Conservation (phyloP, 495 filamentous ascomycete genomes). For the Penicillium soppii region DNA sequence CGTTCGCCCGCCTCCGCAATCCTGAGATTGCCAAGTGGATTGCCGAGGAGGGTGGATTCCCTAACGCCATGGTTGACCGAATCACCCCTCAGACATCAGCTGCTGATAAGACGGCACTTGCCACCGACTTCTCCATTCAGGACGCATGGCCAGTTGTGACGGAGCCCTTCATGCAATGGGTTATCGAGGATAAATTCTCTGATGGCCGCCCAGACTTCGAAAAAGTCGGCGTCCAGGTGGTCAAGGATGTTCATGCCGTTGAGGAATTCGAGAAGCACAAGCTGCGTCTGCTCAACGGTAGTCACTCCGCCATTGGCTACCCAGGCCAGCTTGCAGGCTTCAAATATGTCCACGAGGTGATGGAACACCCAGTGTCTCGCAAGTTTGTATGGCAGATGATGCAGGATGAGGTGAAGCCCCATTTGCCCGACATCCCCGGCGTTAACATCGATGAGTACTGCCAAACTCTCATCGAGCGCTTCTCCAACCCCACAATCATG, state of each 20-base stretch:
- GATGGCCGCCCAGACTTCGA: conserved; percentile 48
- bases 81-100: conserved; percentile 47
- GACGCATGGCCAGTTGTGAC: conserved; percentile 50
- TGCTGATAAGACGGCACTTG: conserved; percentile 38
- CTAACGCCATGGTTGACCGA: conserved; percentile 52
- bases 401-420: conserved; percentile 50
- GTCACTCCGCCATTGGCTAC: conserved; percentile 47
- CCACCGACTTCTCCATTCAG: conserved; percentile 38
- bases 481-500: conserved; percentile 49
- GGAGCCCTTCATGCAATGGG: conserved; percentile 53
- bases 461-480: conserved; percentile 45
- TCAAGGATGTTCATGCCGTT: conserved; percentile 44
- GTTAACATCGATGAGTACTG: conserved; percentile 48
- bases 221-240: conserved; percentile 46
- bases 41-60: conserved; percentile 39
- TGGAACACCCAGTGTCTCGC: conserved; percentile 37
- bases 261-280: conserved; percentile 52
- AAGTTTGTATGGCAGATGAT: conserved; percentile 49
- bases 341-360: conserved; percentile 48
- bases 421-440: conserved; percentile 42
- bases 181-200: conserved; percentile 48
- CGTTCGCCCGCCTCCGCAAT: conserved; percentile 41
- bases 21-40: conserved; percentile 48
- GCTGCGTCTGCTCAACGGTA: conserved; percentile 48
- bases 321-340: conserved; percentile 46